These are phyloP conservation scores for Penicillium sp. DNA, from an alignment of 2,329 filamentous ascomycete species.

Conservation along the genomic window DNA sequence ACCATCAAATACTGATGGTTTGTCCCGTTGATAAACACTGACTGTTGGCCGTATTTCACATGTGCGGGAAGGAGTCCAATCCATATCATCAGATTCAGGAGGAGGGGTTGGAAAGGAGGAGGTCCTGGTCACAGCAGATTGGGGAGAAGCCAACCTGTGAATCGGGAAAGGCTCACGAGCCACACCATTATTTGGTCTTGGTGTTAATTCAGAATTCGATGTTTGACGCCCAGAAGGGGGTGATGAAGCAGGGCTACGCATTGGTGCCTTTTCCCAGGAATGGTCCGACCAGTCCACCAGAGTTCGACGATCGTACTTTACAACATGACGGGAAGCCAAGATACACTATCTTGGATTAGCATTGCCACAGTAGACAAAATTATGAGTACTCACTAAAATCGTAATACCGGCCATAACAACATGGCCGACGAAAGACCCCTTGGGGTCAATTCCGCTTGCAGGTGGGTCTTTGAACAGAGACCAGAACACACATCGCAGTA, in stretches of 20 bases:
- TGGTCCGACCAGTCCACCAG: slow-evolving; percentile 44
- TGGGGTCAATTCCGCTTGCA: slow-evolving; percentile 30
- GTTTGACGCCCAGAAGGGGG: slow-evolving; percentile 16
- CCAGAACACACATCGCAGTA: slow-evolving; percentile 46
- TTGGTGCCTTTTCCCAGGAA: slow-evolving; percentile 30
- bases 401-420: slow-evolving; percentile 41
- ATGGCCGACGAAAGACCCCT: slow-evolving; percentile 36
- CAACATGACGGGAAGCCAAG: slow-evolving; percentile 36
- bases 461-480: slow-evolving; percentile 42
- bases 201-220: slow-evolving; percentile 13
- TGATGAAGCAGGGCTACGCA: slow-evolving; percentile 19
- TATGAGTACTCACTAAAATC: slow-evolving; percentile 31
- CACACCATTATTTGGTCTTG: slow-evolving; percentile 14
- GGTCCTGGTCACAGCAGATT: slow-evolving; percentile 18
- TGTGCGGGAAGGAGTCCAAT: slow-evolving; percentile 50
- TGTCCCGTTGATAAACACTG: slow-evolving; percentile 31
- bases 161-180: slow-evolving; percentile 39
- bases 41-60: slow-evolving; percentile 34
- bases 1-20: slow-evolving; percentile 29
- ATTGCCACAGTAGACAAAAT: background rate
- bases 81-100: slow-evolving; percentile 48
- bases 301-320: slow-evolving; percentile 42
- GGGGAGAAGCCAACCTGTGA: slow-evolving; percentile 38
- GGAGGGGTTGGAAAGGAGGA: slow-evolving; percentile 37
- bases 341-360: slow-evolving; percentile 35